phyloP scores from a whole-genome alignment of 1,284 basidiomycete species.

The Cystobasidium sp. region DNA sequence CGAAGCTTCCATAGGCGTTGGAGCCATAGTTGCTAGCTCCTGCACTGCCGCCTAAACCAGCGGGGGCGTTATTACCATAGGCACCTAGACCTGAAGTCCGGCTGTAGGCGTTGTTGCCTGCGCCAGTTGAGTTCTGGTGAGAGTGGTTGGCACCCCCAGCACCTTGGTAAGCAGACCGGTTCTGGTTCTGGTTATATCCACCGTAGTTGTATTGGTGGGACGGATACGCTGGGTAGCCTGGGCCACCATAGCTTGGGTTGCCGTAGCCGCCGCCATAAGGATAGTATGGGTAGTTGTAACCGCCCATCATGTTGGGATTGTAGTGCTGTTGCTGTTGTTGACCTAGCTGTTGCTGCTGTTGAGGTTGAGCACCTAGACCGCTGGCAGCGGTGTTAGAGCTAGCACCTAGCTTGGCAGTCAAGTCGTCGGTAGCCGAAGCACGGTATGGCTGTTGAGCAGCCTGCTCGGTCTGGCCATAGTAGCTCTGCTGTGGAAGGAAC shows the following conservation, averaged over 20 bases:
- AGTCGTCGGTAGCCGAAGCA: conserved; percentile 22
- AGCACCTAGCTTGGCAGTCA: conserved; percentile 36
- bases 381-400: conserved; percentile 16
- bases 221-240: conserved; percentile 16
- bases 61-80: conserved; percentile 10
- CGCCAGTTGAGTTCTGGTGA: conserved; percentile 1
- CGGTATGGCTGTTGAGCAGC: conserved; percentile 14
- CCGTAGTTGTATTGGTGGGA: conserved; percentile 38
- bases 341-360: conserved; percentile 37
- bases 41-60: conserved; percentile 2
- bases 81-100: conserved; percentile 14
- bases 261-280: conserved; percentile 30
- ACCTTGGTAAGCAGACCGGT: conserved; percentile 7
- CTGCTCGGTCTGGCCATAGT: conserved; percentile 31
- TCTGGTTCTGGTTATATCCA: background rate
- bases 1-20: conserved; percentile 34
- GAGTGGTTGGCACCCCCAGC: conserved; percentile 16
- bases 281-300: conserved; percentile 39
- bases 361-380: conserved; percentile 19
- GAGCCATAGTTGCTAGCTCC: conserved; percentile 16
- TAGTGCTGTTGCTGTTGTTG: conserved; percentile 35
- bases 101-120: conserved; percentile 19
- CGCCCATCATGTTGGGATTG: conserved; percentile 28
- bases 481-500: conserved; percentile 18
- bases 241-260: conserved; percentile 18